Conservation (phyloP, 2,329 filamentous ascomycete genomes). For the Talaromyces atroroseus region DNA sequence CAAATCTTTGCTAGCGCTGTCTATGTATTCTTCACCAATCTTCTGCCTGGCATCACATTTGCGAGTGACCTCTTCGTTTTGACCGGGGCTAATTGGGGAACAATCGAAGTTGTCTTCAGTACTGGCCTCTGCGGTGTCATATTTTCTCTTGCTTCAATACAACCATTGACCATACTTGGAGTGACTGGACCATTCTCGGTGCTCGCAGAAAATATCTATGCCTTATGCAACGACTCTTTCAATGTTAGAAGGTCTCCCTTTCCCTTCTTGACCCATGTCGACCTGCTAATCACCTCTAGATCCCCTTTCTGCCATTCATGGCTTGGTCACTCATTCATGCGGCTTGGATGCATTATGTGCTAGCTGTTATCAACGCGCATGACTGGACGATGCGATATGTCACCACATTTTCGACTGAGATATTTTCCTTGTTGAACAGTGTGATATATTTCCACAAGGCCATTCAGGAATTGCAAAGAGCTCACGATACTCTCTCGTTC, state of each 20-base stretch:
- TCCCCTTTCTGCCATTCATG: conserved; percentile 62
- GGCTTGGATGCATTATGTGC: conserved; percentile 59
- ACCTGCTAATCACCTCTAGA: conserved; percentile 27
- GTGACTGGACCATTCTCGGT: conserved; percentile 65
- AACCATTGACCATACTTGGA: conserved; percentile 60
- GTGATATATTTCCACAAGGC: conserved; percentile 66
- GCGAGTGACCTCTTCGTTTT: conserved; percentile 59
- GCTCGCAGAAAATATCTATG: conserved; percentile 60
- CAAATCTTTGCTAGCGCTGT: conserved; percentile 58
- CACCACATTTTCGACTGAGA: conserved; percentile 61
- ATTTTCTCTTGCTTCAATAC: conserved; percentile 58
- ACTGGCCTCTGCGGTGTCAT: conserved; percentile 60
- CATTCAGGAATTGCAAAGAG: conserved; percentile 58
- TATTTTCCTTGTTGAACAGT: conserved; percentile 62
- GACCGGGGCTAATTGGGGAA: conserved; percentile 60
- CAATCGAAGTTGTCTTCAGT: conserved; percentile 62
- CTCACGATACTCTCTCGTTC: conserved; percentile 52
- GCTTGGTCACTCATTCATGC: conserved; percentile 62
- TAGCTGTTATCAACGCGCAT: conserved; percentile 62
- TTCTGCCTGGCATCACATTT: conserved; percentile 62
- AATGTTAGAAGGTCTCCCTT: conserved; percentile 34
- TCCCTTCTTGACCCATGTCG: background rate
- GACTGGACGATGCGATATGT: conserved; percentile 68
- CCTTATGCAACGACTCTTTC: conserved; percentile 52
- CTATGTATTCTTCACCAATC: conserved; percentile 63